phyloP scores from a whole-genome alignment of 768 basidiomycete genomes.

The Tulasnella sp. region DNA sequence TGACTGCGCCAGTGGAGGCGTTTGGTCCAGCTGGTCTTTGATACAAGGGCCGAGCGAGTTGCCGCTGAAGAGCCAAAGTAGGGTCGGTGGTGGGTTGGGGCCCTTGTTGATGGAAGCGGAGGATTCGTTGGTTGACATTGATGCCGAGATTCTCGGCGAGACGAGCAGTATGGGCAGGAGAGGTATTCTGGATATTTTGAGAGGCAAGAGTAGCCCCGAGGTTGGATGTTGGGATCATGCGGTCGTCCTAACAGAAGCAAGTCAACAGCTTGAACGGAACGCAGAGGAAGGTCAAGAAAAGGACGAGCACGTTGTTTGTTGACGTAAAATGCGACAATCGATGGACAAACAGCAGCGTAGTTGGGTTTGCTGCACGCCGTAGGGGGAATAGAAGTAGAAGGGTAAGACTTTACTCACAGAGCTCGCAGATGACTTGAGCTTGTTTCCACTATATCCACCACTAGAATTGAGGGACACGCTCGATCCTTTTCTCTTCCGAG shows the following conservation, averaged over 20 bases:
- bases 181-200: slow-evolving; percentile 52
- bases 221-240: slow-evolving; percentile 31
- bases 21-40: slow-evolving; percentile 59
- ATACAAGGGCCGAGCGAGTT: slow-evolving; percentile 70
- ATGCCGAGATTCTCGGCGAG: slow-evolving; percentile 72
- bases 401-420: slow-evolving; percentile 40
- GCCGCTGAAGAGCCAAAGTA: slow-evolving; percentile 69
- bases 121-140: slow-evolving; percentile 67
- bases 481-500: slow-evolving; percentile 49
- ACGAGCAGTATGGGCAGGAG: slow-evolving; percentile 75
- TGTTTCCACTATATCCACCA: neutral
- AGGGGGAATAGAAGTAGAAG: slow-evolving; percentile 32
- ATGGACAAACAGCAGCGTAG: neutral
- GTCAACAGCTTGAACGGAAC: neutral
- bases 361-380: slow-evolving; percentile 10
- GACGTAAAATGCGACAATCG: neutral
- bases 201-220: slow-evolving; percentile 63
- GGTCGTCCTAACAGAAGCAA: slow-evolving; percentile 17
- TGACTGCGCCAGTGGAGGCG: slow-evolving; percentile 58
- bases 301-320: neutral
- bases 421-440: neutral
- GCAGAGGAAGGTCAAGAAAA: neutral
- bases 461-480: neutral
- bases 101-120: slow-evolving; percentile 85
- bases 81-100: slow-evolving; percentile 72